Base-by-base conservation (phyloP, 2,329 filamentous ascomycete genomes). In the Fusarium nisikadoi region DNA sequence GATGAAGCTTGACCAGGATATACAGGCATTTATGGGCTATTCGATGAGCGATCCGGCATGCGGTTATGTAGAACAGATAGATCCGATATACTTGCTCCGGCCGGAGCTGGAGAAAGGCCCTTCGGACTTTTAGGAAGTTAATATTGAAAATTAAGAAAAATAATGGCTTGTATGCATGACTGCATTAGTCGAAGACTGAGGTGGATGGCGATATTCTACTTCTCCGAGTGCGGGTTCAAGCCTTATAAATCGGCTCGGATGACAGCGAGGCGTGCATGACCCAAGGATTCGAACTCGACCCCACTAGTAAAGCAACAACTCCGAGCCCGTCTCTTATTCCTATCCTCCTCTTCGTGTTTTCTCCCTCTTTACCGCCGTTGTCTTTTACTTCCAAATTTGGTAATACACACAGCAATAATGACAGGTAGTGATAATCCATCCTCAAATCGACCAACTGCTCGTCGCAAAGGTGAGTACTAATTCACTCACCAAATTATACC, bases 1-100 rank as follows among this genome's bases (percentile, higher is more conserved):
- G 3, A 31, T 20, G 45, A 50, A 65, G 17, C 38, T 60, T 13
- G 64, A 71, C 6, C 68, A 61, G 25, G 56, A 60, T 25, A 60
- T 62, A 2, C 70, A 71, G 25, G 61, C 29, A 4, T 71, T 72
- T 2, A 71, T 72, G 58, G 70, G 70, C 1, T 73, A 71, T 19
- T 71, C 57, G 2, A 35, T 73, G 43, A 73, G 68, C 25, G 68
- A 72, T 5, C 70, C 68, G 2, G 53, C 68, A 16, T 71, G 68
- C 19, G 70, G 70, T 17, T 71, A 59, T 36, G 68, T 72, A 4
- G 70, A 72, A 27, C 64, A 69, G n/a, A 27, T 63, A 5, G 68
- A 72, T 54, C 70, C 70, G 46, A 71, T 72, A 16, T 69, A 59
- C 12, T 11, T 72, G 25, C 49, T 72, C 17, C 56, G 68, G 1